Evolutionary conservation across 2,329 filamentous ascomycete genomes (phyloP).

Genomic region (Cladosporium sp.): DNA sequence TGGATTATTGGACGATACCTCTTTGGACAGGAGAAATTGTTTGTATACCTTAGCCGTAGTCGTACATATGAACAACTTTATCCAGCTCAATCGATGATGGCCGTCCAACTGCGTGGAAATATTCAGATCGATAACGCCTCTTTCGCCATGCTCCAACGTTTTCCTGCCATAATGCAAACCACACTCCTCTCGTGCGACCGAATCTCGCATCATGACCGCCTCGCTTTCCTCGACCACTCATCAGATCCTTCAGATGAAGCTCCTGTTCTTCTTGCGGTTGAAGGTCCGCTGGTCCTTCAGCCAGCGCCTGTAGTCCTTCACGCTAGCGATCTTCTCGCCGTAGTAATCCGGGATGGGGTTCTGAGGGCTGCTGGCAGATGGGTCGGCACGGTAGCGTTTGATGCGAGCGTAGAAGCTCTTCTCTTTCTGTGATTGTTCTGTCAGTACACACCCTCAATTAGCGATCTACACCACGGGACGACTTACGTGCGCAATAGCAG

Average conservation of each 20-base stretch:
- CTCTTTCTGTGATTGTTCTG: slow-evolving; percentile 62
- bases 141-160: slow-evolving; percentile 10
- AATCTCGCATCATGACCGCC: no score
- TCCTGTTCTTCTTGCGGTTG: slow-evolving; percentile 69
- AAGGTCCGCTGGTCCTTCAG: slow-evolving; percentile 96
- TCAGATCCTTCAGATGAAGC: not conserved
- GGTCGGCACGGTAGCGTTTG: slow-evolving; percentile 87
- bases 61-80: slow-evolving; percentile 1
- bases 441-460: not conserved
- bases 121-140: slow-evolving; percentile 1
- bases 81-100: not conserved
- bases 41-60: not conserved
- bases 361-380: slow-evolving; percentile 75
- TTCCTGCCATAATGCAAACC: not conserved
- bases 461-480: no score
- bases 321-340: slow-evolving; percentile 94
- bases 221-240: not conserved
- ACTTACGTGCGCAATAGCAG: slow-evolving; percentile 60
- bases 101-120: not conserved
- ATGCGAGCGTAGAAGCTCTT: slow-evolving; percentile 87
- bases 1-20: not conserved
- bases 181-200: not conserved
- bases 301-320: slow-evolving; percentile 88
- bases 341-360: slow-evolving; percentile 98
- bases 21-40: not conserved